phyloP scores from a whole-genome alignment of 202 grass and related monocot genomes.

The Zoysia matrella region DNA sequence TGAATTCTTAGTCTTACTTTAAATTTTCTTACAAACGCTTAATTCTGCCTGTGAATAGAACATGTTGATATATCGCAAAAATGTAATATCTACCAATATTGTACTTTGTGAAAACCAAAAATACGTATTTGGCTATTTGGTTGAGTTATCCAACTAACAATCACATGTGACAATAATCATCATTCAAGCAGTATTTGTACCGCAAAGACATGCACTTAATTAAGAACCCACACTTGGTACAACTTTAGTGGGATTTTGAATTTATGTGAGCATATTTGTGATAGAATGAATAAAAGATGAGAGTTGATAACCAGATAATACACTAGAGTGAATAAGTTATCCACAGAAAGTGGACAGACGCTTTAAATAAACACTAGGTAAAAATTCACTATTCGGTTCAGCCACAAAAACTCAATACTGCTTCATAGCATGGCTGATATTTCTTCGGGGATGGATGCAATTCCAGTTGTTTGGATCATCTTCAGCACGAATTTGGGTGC shows the following conservation, averaged over 20 bases:
- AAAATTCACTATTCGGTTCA: background rate
- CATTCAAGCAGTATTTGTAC: background rate
- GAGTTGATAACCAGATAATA: background rate
- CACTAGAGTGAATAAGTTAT: constrained; percentile 1
- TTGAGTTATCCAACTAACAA: background rate
- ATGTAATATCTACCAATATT: too few species aligned
- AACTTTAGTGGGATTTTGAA: background rate
- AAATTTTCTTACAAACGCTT: background rate
- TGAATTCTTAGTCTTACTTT: background rate
- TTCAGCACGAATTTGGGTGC: background rate
- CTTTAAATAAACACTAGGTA: constrained; percentile 7
- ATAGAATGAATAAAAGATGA: background rate
- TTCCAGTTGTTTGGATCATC: background rate
- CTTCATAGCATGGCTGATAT: background rate
- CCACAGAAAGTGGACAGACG: background rate
- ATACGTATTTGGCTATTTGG: background rate
- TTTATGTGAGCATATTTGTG: background rate
- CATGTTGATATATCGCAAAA: background rate
- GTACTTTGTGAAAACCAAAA: background rate
- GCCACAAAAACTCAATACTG: background rate
- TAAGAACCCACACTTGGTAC: background rate
- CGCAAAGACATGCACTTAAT: background rate
- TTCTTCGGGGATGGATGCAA: background rate
- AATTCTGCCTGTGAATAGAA: background rate
- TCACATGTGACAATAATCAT: background rate